phyloP scores from a whole-genome alignment of 495 filamentous ascomycete genomes.

The Tetracladium marchalianum region DNA sequence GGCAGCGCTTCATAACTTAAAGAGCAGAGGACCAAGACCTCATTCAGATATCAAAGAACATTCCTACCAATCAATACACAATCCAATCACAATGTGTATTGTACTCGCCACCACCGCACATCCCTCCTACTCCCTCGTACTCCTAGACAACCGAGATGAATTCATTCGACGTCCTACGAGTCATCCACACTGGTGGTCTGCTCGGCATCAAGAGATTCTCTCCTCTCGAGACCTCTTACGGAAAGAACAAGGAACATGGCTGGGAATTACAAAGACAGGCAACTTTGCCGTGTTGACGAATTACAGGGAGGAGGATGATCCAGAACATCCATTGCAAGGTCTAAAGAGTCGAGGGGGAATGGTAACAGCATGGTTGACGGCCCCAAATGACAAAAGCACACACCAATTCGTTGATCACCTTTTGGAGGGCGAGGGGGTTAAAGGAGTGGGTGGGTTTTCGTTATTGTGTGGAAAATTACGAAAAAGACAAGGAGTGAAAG shows the following conservation, averaged over 20 bases:
- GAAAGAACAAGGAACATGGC: slow-evolving; percentile 71
- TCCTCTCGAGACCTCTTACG: slow-evolving; percentile 41
- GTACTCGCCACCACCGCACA: slow-evolving; percentile 82
- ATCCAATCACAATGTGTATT: slow-evolving; percentile 66
- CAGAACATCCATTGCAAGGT: slow-evolving; percentile 42
- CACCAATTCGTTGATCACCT: slow-evolving; percentile 60
- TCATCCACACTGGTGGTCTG: slow-evolving; percentile 72
- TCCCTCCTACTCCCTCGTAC: slow-evolving; percentile 78
- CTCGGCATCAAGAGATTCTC: slow-evolving; percentile 31
- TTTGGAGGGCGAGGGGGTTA: slow-evolving; percentile 53
- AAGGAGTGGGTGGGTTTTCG: slow-evolving; percentile 83
- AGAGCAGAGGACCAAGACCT: background rate
- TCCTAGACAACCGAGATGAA: slow-evolving; percentile 93
- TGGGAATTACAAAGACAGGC: slow-evolving; percentile 76
- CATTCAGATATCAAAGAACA: too few relatives aligned
- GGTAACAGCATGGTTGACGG: slow-evolving; percentile 77
- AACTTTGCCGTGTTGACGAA: slow-evolving; percentile 90
- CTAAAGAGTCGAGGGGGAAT: slow-evolving; percentile 69
- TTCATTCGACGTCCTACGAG: slow-evolving; percentile 85
- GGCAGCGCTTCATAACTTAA: background rate
- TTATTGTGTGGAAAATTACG: slow-evolving; percentile 77
- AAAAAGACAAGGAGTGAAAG: slow-evolving; percentile 22
- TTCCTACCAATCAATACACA: slow-evolving; percentile 8
- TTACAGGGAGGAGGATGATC: slow-evolving; percentile 67
- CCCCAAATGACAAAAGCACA: slow-evolving; percentile 35